These are phyloP conservation scores for Epipyxis sp. DNA, from an alignment of 108 stramenopile genomes.

Conservation along the genomic window DNA sequence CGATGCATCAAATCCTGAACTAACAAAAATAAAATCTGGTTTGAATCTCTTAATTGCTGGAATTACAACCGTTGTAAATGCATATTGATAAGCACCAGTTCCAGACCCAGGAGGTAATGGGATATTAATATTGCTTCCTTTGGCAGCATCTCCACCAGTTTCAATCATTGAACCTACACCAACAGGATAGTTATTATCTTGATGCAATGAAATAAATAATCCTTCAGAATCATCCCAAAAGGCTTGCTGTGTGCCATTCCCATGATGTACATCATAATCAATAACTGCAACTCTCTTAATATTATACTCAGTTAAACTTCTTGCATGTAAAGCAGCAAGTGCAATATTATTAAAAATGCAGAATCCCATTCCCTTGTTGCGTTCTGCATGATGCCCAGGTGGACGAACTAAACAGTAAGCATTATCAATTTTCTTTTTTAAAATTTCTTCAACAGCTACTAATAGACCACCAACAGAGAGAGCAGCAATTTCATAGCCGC, in stretches of 20 bases:
- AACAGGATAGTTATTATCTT: constrained; percentile 62
- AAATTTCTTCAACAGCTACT: constrained; percentile 75
- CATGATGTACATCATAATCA: constrained; percentile 86
- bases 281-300: constrained; percentile 56
- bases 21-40: constrained; percentile 70
- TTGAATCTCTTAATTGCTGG: constrained; percentile 61
- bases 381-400: constrained; percentile 81
- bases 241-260: constrained; percentile 82
- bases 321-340: constrained; percentile 65
- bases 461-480: constrained; percentile 52
- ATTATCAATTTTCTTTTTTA: constrained; percentile 73
- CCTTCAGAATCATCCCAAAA: constrained; percentile 63
- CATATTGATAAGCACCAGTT: constrained; percentile 66
- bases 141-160: constrained; percentile 55
- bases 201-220: constrained; percentile 68
- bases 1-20: constrained; percentile 80
- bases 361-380: constrained; percentile 63
- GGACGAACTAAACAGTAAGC: constrained; percentile 82
- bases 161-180: constrained; percentile 56
- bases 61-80: constrained; percentile 60
- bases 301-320: neutral
- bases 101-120: constrained; percentile 67
- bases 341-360: constrained; percentile 83
- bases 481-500: constrained; percentile 35
- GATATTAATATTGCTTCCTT: constrained; percentile 66